Percentiles rank a stretch among this genome's conserved stretches.
These are phyloP conservation scores for Pleurostoma richardsiae DNA, from an alignment of 2,329 filamentous ascomycete genomes.

Conservation along the genomic window DNA sequence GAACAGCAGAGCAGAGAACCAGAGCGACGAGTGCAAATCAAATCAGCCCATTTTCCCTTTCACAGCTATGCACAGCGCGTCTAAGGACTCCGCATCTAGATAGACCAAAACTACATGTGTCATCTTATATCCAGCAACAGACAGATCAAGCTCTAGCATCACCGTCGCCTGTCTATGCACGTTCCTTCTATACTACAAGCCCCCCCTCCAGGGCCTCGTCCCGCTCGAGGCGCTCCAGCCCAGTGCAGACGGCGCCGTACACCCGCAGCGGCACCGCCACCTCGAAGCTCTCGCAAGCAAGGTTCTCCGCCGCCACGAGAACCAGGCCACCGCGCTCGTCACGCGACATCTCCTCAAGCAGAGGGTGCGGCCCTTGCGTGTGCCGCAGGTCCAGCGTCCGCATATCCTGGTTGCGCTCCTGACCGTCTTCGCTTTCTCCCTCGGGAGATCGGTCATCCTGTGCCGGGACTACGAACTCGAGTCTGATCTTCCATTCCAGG, in stretches of 20 bases:
- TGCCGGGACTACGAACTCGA: conserved; percentile 86
- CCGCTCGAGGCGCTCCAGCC: conserved; percentile 50
- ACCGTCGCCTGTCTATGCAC: not conserved
- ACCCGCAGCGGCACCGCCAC: conserved; percentile 79
- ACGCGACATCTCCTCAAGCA: conserved; percentile 74
- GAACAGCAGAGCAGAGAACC: too few relatives aligned
- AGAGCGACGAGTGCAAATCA: too few relatives aligned
- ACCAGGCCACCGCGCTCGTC: conserved; percentile 74
- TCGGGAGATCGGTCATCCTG: conserved; percentile 28
- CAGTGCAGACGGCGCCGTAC: conserved; percentile 60
- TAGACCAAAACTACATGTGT: too few relatives aligned
- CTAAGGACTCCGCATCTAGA: too few relatives aligned
- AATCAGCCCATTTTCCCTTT: not conserved
- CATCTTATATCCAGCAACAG: too few relatives aligned
- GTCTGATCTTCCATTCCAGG: conserved; percentile 80
- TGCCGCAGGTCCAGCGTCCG: conserved; percentile 15
- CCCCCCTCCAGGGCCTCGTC: conserved; percentile 40
- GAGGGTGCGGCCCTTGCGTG: conserved; percentile 29
- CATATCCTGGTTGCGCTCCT: conserved; percentile 6
- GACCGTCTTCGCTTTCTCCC: conserved; percentile 16
- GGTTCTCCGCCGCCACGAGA: conserved; percentile 69
- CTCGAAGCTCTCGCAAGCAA: conserved; percentile 87
- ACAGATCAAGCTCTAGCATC: too few relatives aligned
- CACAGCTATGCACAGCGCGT: conserved; percentile 4
- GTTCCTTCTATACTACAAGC: conserved; percentile 7